Percentiles rank a stretch among this genome's conserved stretches.
Evolutionary conservation across 306 rosid species (phyloP).

Genomic region (Begonia loranthoides): DNA sequence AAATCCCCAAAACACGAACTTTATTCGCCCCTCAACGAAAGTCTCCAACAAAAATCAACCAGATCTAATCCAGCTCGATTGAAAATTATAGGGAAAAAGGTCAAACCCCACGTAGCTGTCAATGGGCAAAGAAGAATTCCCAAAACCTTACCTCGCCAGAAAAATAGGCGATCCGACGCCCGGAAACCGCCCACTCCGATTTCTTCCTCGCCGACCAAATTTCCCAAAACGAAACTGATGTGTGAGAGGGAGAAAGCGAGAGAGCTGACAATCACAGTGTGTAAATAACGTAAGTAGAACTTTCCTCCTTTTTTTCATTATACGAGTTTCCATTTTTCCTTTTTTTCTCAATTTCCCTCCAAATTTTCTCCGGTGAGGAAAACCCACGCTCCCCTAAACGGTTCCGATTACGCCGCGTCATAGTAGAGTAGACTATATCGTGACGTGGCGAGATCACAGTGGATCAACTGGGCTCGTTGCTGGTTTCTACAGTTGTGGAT

Average conservation of each 20-base stretch:
- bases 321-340: too few relatives aligned
- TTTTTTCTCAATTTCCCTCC: too few relatives aligned
- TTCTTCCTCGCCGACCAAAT: slow-evolving; percentile 12
- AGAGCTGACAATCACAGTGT: background rate
- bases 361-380: background rate
- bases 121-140: slow-evolving; percentile 16
- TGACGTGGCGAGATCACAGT: slow-evolving; percentile 31
- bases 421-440: background rate
- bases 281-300: background rate
- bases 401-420: slow-evolving; percentile 19
- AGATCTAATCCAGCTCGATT: slow-evolving; percentile 41
- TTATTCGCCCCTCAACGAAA: slow-evolving; percentile 17
- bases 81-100: background rate
- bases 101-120: slow-evolving; percentile 8
- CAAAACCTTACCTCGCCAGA: slow-evolving; percentile 41
- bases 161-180: slow-evolving; percentile 13
- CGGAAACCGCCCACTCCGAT: slow-evolving; percentile 5
- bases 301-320: too few relatives aligned
- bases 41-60: slow-evolving; percentile 13
- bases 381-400: slow-evolving; percentile 15
- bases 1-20: slow-evolving; percentile 20
- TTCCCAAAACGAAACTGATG: slow-evolving; percentile 18
- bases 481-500: slow-evolving; percentile 21
- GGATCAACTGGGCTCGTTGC: slow-evolving; percentile 13
- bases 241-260: background rate